These are phyloP conservation scores for Coniochaeta pulveracea DNA, from an alignment of 2,329 filamentous ascomycete genomes.

Conservation along the genomic window DNA sequence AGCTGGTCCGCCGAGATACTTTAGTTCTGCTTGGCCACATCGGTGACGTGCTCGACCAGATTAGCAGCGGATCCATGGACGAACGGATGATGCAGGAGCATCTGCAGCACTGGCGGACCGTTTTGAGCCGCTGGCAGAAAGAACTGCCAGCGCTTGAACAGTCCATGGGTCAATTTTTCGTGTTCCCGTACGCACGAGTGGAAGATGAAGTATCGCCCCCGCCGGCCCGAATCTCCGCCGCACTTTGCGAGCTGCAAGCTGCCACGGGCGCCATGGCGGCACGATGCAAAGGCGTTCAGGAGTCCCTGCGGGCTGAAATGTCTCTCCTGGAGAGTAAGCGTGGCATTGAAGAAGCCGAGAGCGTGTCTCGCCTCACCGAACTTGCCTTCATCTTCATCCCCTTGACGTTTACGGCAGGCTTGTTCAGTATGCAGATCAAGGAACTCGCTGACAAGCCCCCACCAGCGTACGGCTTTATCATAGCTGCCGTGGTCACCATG, in stretches of 20 bases:
- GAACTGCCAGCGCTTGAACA: not conserved
- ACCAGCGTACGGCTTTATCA: not conserved
- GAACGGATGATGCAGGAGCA: not conserved
- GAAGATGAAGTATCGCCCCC: not conserved
- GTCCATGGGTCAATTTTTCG: not conserved
- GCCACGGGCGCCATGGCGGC: not conserved
- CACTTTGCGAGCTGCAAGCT: not conserved
- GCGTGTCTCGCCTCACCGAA: conserved; percentile 2
- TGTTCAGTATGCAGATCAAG: conserved; percentile 5
- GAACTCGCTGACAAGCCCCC: not conserved
- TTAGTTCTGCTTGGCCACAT: not conserved
- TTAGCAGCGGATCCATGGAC: not conserved
- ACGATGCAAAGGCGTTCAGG: not conserved
- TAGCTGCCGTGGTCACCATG: not conserved
- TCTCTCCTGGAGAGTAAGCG: conserved; percentile 5
- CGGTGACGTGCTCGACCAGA: not conserved
- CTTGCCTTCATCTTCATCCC: conserved; percentile 4
- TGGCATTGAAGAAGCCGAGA: conserved; percentile 3
- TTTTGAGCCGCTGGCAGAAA: not conserved
- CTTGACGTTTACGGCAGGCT: not conserved
- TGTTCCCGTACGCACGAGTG: not conserved
- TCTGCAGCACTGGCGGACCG: not conserved
- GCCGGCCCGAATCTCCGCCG: not conserved
- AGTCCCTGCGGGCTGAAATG: not conserved
- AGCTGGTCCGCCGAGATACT: not conserved